Percentiles rank a stretch among this genome's conserved stretches.
phyloP scores from a whole-genome alignment of 331 rosid genomes.

The Cydonia oblonga region DNA sequence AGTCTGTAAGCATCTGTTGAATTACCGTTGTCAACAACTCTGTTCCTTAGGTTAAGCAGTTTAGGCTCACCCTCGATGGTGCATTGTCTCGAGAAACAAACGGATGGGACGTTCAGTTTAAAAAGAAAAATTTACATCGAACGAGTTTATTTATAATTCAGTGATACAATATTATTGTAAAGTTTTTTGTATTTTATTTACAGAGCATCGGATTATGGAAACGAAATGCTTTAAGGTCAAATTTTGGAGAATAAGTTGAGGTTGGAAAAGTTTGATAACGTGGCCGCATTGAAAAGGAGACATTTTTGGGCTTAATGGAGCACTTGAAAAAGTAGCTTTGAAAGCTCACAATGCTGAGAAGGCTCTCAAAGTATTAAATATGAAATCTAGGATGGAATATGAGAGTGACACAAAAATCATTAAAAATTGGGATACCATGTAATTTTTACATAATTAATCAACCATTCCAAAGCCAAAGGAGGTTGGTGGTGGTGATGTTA shows the following conservation, averaged over 20 bases:
- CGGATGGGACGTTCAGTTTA: not conserved
- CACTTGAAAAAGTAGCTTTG: constrained; percentile 10
- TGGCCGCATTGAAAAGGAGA: not conserved
- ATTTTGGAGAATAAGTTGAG: not conserved
- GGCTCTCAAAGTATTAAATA: not conserved
- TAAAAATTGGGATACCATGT: not conserved
- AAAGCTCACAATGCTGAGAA: not conserved
- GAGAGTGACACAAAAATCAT: not conserved
- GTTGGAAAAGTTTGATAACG: constrained; percentile 6
- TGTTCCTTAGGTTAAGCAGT: not conserved
- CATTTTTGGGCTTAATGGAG: not conserved
- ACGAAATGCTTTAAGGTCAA: not conserved
- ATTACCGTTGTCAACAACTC: not conserved
- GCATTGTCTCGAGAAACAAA: not conserved
- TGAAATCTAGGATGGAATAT: not conserved
- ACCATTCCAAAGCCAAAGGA: not conserved
- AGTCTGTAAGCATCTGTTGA: not conserved
- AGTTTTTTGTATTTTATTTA: no score
- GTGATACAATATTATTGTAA: no score
- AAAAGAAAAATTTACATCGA: no score
- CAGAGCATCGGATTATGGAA: not conserved
- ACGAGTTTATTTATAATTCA: not conserved
- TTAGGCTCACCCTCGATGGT: not conserved
- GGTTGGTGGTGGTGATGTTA: not conserved
- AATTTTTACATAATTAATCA: not conserved